phyloP scores from a whole-genome alignment of 441 rosid species.

The Populus hybrid region DNA sequence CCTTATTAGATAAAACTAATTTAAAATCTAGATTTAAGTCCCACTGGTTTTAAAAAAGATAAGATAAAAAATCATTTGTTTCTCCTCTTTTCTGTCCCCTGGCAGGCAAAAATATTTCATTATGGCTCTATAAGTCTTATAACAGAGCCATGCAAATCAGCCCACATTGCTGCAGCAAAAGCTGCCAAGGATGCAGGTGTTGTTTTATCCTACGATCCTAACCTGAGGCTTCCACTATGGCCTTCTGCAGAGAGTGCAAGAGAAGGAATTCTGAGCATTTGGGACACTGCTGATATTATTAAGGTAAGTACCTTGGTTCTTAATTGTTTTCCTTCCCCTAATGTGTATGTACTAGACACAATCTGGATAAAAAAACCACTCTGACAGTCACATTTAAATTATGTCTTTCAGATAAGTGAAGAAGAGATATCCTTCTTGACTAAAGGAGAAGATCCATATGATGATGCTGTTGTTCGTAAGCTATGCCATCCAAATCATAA shows the following conservation, averaged over 20 bases:
- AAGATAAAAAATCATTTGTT: constrained; percentile 1
- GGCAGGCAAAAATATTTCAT: constrained; percentile 85
- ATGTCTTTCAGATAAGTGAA: constrained; percentile 65
- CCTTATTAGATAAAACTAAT: background rate
- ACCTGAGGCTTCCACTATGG: too few relatives aligned
- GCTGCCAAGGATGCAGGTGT: constrained; percentile 72
- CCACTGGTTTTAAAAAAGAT: background rate
- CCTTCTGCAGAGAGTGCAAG: constrained; percentile 71
- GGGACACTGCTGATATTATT: constrained; percentile 81
- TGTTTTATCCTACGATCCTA: too few relatives aligned
- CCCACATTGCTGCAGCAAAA: constrained; percentile 86
- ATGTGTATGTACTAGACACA: background rate
- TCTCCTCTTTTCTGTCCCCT: constrained; percentile 6
- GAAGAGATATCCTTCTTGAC: constrained; percentile 84
- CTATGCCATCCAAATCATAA: constrained; percentile 72
- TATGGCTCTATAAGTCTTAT: constrained; percentile 95
- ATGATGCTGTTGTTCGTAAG: constrained; percentile 73
- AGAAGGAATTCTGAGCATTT: constrained; percentile 77
- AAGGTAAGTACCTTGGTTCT: constrained; percentile 41
- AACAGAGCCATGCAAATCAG: constrained; percentile 91
- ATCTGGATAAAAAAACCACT: background rate
- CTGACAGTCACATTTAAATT: constrained; percentile 8
- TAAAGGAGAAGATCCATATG: constrained; percentile 87
- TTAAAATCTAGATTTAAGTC: background rate
- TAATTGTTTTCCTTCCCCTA: background rate